Base-by-base conservation (phyloP, 257 asterid species). In the Lycium barbarum region DNA sequence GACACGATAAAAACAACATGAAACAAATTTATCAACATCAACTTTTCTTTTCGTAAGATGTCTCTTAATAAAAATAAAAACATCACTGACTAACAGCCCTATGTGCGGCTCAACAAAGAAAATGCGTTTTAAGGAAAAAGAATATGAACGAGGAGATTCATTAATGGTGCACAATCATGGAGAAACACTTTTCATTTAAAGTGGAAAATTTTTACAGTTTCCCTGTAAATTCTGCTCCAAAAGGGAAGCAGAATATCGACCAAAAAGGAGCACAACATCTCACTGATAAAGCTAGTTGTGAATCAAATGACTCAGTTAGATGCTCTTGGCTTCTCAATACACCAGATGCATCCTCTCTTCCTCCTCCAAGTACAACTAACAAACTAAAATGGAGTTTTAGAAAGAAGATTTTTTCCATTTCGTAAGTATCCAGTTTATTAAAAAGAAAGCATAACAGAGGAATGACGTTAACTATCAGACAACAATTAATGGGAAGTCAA, bases 31-130 rank as follows among this genome's bases (percentile, higher is more conserved):
- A 72, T 72, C 20, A 40, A 36, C 36, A 10, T 65, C 68, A 81
- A 87, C 58, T 70, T 84, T n/a, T 62, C 82, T 71, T 84, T 87
- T 53, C 71, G 86, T 83, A 74, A 84, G 35, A 8, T 84, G 55
- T 84, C 17, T 43, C 79, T 11, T 3, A 18, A 43, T 4, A 43
- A 43, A 43, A 72, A 17, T 43, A 9, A 40, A 43, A 72, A 9
- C 80, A 43, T 9, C 78, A 70, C 26, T 2, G 49, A 67, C 47
- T n/a, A 66, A 38, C 54, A 70, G 54, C 33, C 51, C 87, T 62
- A 84, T 84, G 83, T 35, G 67, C 33, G 38, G 13, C n/a, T 62
- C 82, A 72, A 5, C 26, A 22, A 68, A 68, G 76, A 36, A 12
- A 84, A 80, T 36, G 43, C 3, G 51, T 9, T 70, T 59, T 49